Evolutionary conservation across 768 basidiomycete species (phyloP).

Genomic region (Suillus ampliporus): DNA sequence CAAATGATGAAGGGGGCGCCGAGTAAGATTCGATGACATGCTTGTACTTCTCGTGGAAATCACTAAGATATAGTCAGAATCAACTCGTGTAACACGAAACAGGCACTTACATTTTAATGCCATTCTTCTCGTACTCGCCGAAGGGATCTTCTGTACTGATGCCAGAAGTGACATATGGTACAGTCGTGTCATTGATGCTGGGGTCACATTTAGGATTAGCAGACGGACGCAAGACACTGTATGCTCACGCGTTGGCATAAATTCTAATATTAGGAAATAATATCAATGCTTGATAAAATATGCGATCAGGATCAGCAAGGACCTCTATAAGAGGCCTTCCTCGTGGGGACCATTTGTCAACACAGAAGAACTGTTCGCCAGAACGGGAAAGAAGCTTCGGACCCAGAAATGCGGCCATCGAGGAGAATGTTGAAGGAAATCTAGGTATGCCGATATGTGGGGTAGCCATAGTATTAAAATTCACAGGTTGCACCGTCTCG

Average conservation of each 20-base stretch:
- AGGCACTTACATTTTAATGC: conserved; percentile 61
- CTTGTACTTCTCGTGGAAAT: conserved; percentile 59
- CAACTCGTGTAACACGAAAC: conserved; percentile 7
- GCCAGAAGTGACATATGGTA: conserved; percentile 81
- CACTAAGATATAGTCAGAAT: conserved; percentile 42
- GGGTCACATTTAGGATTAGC: conserved; percentile 2
- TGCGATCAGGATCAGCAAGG: conserved; percentile 80
- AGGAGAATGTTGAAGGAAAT: conserved; percentile 64
- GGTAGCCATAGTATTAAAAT: conserved; percentile 85
- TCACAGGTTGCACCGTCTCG: conserved; percentile 68
- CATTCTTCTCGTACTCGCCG: conserved; percentile 55
- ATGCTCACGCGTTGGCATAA: conserved; percentile 79
- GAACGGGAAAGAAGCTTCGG: conserved; percentile 77
- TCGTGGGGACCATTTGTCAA: conserved; percentile 72
- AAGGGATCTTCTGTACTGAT: conserved; percentile 76
- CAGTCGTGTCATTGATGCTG: conserved; percentile 77
- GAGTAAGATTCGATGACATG: conserved; percentile 61
- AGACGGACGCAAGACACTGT: neutral
- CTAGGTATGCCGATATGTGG: conserved; percentile 80
- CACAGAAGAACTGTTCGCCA: conserved; percentile 78
- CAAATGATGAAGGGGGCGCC: conserved; percentile 49
- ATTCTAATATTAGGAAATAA: conserved; percentile 73
- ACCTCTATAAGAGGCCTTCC: conserved; percentile 74
- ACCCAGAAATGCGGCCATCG: conserved; percentile 59
- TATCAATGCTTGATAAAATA: conserved; percentile 77